Percentiles rank a stretch among this genome's conserved stretches.
Conservation (phyloP, 2,329 filamentous ascomycete genomes). For the Fusarium austroafricanum region DNA sequence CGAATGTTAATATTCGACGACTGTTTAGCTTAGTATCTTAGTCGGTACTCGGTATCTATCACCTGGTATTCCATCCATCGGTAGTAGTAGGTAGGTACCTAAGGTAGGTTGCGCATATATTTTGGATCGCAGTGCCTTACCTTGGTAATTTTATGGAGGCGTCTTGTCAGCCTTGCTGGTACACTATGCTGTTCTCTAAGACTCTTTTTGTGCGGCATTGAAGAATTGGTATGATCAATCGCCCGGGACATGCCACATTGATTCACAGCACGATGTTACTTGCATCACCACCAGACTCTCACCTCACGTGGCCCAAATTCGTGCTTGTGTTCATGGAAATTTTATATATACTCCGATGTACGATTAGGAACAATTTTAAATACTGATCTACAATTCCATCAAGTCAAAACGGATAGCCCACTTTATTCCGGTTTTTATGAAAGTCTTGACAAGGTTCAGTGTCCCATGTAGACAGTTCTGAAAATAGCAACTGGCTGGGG, state of each 20-base stretch:
- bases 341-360: slow-evolving; percentile 9
- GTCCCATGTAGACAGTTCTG: slow-evolving; percentile 9
- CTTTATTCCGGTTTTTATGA: neutral
- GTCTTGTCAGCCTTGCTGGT: neutral
- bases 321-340: slow-evolving; percentile 9
- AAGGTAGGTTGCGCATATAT: too few relatives aligned
- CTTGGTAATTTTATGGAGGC: too few relatives aligned
- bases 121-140: too few relatives aligned
- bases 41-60: too few relatives aligned
- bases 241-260: neutral
- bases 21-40: too few relatives aligned
- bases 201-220: neutral
- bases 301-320: neutral
- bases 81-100: too few relatives aligned
- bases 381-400: neutral
- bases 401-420: neutral
- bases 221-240: neutral
- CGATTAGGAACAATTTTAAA: neutral
- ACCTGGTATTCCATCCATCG: too few relatives aligned
- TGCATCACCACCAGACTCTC: neutral
- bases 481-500: slow-evolving; percentile 44
- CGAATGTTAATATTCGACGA: too few relatives aligned
- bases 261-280: neutral
- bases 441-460: neutral
- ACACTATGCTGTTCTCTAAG: neutral